Percentiles rank a stretch among this genome's conserved stretches.
phyloP scores from a whole-genome alignment of 1,139 yeast genomes.

The Debaryomyces sp. region DNA sequence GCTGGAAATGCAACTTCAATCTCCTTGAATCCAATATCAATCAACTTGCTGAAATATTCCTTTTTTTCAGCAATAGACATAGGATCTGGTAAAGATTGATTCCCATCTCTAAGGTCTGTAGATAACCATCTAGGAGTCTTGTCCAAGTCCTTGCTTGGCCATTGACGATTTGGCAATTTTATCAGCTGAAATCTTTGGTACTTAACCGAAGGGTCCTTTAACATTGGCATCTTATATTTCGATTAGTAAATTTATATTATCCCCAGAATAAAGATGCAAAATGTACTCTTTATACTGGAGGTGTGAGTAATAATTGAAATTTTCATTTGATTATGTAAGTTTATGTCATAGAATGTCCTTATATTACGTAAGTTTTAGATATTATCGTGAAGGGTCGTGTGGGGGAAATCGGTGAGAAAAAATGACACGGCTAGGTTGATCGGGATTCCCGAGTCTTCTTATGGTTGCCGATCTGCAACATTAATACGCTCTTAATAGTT shows the following conservation, averaged over 20 bases:
- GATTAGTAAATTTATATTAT: neutral
- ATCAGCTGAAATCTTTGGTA: slow-evolving; percentile 72
- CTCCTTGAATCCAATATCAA: slow-evolving; percentile 94
- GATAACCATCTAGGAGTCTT: slow-evolving; percentile 96
- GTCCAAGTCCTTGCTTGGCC: slow-evolving; percentile 79
- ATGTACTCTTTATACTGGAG: neutral
- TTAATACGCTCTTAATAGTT: neutral
- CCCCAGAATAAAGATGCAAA: neutral
- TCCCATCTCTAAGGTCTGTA: slow-evolving; percentile 95
- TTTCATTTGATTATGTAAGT: neutral
- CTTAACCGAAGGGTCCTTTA: slow-evolving; percentile 74
- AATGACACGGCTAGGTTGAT: neutral
- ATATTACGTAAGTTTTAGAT: neutral
- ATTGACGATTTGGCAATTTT: slow-evolving; percentile 72
- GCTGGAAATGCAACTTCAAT: slow-evolving; percentile 97
- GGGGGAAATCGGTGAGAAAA: neutral
- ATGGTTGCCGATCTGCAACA: neutral
- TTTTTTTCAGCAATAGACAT: slow-evolving; percentile 91
- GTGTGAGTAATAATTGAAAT: slow-evolving; percentile 3
- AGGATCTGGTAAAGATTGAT: slow-evolving; percentile 96
- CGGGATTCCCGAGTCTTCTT: neutral
- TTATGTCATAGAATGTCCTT: neutral
- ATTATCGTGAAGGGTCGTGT: neutral
- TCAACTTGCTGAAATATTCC: slow-evolving; percentile 78
- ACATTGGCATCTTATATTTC: slow-evolving; percentile 25